Evolutionary conservation across 2,329 filamentous ascomycete genomes (phyloP).

Genomic region (Penicillium sclerotiorum): DNA sequence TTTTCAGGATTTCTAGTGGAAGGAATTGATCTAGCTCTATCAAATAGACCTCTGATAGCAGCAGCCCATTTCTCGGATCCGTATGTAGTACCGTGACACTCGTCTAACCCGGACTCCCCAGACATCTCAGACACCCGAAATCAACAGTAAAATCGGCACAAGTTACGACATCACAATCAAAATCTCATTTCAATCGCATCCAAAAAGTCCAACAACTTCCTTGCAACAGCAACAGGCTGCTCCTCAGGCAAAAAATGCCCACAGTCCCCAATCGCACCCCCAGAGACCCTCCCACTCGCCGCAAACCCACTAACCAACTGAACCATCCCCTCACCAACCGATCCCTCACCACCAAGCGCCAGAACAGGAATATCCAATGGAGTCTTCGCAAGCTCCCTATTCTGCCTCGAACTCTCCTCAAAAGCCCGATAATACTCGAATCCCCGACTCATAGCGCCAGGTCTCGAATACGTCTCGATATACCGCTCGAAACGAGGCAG

Average conservation of each 20-base stretch:
- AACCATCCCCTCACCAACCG: constrained; percentile 15
- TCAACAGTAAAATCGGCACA: no score
- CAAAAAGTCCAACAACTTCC: constrained; percentile 15
- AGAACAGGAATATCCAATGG: constrained; percentile 23
- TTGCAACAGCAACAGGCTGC: constrained; percentile 24
- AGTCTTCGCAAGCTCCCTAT: constrained; percentile 22
- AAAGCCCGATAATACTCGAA: constrained; percentile 31
- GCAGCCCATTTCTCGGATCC: no score
- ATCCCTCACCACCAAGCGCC: constrained; percentile 18
- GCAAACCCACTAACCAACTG: constrained; percentile 20
- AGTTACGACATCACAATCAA: no score
- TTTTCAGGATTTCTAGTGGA: no score
- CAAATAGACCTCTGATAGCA: no score
- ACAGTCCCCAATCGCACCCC: constrained; percentile 26
- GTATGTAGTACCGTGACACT: no score
- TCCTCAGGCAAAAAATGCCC: constrained; percentile 31
- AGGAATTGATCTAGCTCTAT: no score
- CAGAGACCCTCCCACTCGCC: constrained; percentile 20
- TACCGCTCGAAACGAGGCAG: constrained; percentile 21
- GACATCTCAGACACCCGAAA: no score
- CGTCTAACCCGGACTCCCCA: no score
- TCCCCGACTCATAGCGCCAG: constrained; percentile 28
- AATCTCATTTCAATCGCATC: no score
- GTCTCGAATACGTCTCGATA: constrained; percentile 23
- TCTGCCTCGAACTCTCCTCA: constrained; percentile 24